Evolutionary conservation across 2,329 filamentous ascomycete species (phyloP).

Genomic region (Rutstroemia sp.): DNA sequence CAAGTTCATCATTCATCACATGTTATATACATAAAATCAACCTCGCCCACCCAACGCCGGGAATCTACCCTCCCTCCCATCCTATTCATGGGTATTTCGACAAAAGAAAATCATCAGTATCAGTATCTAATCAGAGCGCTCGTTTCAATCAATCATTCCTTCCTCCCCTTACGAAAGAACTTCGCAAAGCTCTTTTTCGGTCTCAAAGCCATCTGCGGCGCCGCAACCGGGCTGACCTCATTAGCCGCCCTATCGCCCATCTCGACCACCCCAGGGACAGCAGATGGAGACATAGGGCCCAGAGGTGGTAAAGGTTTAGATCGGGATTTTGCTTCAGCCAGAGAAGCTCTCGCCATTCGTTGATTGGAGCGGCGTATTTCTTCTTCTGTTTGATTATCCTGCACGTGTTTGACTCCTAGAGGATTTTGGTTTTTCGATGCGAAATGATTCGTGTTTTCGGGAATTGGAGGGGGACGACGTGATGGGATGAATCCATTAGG

Average conservation of each 20-base stretch:
- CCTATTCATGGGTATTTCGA: no score
- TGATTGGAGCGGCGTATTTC: not conserved
- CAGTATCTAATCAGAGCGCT: no score
- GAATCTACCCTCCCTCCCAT: no score
- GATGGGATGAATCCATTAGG: slow-evolving; percentile 8
- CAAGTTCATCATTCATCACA: no score
- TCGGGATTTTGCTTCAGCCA: not conserved
- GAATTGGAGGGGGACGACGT: slow-evolving; percentile 8
- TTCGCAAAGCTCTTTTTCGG: slow-evolving; percentile 3
- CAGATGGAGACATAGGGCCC: slow-evolving; percentile 2
- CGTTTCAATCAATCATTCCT: not conserved
- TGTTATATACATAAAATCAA: no score
- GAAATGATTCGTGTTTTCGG: not conserved
- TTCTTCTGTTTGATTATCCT: not conserved
- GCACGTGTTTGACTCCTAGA: no score
- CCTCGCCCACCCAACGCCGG: no score
- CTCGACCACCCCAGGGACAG: slow-evolving; percentile 3
- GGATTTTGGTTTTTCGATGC: not conserved
- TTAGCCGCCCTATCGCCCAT: slow-evolving; percentile 1
- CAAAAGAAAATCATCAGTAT: no score
- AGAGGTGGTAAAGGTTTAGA: slow-evolving; percentile 7
- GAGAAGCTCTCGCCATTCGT: not conserved
- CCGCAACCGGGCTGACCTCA: not conserved
- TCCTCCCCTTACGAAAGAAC: slow-evolving; percentile 1
- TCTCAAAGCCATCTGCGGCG: not conserved